Conservation (phyloP, 306 rosid species). For the Crotalaria pallida region DNA sequence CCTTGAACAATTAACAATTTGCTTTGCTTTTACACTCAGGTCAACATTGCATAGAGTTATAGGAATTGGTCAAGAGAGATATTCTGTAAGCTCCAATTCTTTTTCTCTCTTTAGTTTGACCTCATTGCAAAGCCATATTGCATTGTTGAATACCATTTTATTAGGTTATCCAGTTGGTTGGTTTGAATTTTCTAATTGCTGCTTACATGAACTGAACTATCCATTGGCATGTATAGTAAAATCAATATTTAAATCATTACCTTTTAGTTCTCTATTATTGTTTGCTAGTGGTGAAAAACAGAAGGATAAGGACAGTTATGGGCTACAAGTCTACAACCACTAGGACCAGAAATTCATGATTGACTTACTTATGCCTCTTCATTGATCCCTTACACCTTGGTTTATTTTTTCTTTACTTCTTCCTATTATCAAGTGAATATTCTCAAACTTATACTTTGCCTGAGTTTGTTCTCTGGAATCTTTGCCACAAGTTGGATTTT, state of each 20-base stretch:
- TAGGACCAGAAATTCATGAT: neutral
- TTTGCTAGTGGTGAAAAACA: neutral
- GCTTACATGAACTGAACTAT: neutral
- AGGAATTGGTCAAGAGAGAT: conserved; percentile 79
- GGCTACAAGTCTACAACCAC: neutral
- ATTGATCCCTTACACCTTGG: too few species aligned
- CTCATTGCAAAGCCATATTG: neutral
- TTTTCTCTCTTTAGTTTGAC: neutral
- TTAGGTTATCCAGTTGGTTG: neutral
- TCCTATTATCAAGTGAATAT: neutral
- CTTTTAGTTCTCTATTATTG: neutral
- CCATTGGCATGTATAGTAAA: neutral
- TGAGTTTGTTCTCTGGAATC: neutral
- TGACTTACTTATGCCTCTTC: neutral
- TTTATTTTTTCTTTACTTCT: too few species aligned
- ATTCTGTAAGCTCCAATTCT: conserved; percentile 55
- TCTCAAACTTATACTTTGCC: neutral
- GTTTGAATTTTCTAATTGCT: neutral
- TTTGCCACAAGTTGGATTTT: neutral
- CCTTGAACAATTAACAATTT: neutral
- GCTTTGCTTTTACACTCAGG: conserved; percentile 43
- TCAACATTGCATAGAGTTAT: conserved; percentile 92
- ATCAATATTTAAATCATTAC: neutral
- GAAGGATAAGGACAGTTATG: neutral
- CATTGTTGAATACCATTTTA: neutral